Evolutionary conservation across 768 basidiomycete species (phyloP).

Genomic region (Lentinula sp.): DNA sequence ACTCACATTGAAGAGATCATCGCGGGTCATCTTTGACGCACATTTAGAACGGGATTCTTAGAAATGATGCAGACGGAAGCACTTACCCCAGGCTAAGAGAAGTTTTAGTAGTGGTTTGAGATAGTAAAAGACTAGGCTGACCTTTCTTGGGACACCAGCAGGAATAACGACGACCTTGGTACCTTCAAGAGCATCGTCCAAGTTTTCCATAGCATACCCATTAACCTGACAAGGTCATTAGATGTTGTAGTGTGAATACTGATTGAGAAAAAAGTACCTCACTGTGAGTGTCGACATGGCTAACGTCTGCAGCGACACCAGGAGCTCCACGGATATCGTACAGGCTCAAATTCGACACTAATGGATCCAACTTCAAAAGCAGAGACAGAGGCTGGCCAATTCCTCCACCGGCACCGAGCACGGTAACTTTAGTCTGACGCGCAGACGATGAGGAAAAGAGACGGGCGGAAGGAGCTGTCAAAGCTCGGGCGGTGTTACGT

Average conservation of each 20-base stretch:
- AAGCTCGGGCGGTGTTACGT: constrained; percentile 53
- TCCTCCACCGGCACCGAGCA: constrained; percentile 97
- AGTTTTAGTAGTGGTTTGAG: constrained; percentile 9
- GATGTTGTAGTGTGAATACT: constrained; percentile 9
- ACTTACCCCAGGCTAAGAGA: constrained; percentile 77
- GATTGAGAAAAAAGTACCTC: constrained; percentile 37
- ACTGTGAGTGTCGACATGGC: constrained; percentile 85
- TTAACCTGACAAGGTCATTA: constrained; percentile 42
- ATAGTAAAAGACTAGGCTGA: constrained; percentile 23
- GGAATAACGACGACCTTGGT: constrained; percentile 94
- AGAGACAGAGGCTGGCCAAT: constrained; percentile 97
- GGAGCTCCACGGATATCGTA: constrained; percentile 96
- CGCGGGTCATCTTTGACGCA: constrained; percentile 79
- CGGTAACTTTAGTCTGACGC: constrained; percentile 83
- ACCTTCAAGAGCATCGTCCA: constrained; percentile 86
- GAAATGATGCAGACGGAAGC: constrained; percentile 1
- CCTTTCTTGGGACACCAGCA: constrained; percentile 98
- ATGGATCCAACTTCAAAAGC: constrained; percentile 87
- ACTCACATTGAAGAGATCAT: constrained; percentile 90
- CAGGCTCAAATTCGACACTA: constrained; percentile 78
- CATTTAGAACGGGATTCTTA: constrained; percentile 17
- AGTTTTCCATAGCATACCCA: constrained; percentile 79
- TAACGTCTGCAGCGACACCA: constrained; percentile 96
- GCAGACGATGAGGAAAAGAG: constrained; percentile 71
- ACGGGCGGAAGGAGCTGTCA: constrained; percentile 49